Evolutionary conservation across 345 rosid genomes (phyloP).

Genomic region (Brassica juncea): DNA sequence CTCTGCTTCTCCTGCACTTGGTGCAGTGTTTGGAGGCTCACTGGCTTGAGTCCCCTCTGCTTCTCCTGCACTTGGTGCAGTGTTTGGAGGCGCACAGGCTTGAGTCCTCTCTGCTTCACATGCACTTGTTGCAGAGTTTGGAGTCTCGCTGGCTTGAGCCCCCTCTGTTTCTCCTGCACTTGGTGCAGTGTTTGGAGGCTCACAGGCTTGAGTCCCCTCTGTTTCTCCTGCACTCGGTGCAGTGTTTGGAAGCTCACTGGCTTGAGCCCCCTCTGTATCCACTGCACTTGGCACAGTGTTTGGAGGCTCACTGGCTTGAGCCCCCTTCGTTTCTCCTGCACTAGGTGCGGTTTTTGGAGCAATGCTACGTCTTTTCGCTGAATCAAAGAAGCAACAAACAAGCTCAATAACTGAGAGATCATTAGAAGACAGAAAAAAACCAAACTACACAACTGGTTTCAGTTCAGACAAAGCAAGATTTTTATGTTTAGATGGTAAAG

Average conservation of each 20-base stretch:
- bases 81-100: constrained; percentile 31
- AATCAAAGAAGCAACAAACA: constrained; percentile 33
- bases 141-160: constrained; percentile 31
- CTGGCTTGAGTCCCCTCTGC: constrained; percentile 32
- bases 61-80: constrained; percentile 38
- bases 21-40: constrained; percentile 31
- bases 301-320: constrained; percentile 21
- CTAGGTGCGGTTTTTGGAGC: constrained; percentile 37
- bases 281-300: constrained; percentile 33
- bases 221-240: constrained; percentile 38
- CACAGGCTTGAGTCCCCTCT: constrained; percentile 32
- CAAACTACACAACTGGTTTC: not conserved
- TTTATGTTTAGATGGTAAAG: not conserved
- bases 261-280: constrained; percentile 37
- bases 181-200: constrained; percentile 24
- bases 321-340: constrained; percentile 38
- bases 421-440: not conserved
- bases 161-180: constrained; percentile 37
- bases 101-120: constrained; percentile 38
- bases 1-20: constrained; percentile 38
- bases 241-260: constrained; percentile 31
- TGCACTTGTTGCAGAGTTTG: constrained; percentile 35
- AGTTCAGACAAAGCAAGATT: constrained; percentile 12
- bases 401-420: constrained; percentile 1
- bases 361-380: constrained; percentile 58